Evolutionary conservation across 1,284 basidiomycete species (phyloP), one percentile per base, ranked within the genome.

Genomic region (Rhodotorula sp.): DNA sequence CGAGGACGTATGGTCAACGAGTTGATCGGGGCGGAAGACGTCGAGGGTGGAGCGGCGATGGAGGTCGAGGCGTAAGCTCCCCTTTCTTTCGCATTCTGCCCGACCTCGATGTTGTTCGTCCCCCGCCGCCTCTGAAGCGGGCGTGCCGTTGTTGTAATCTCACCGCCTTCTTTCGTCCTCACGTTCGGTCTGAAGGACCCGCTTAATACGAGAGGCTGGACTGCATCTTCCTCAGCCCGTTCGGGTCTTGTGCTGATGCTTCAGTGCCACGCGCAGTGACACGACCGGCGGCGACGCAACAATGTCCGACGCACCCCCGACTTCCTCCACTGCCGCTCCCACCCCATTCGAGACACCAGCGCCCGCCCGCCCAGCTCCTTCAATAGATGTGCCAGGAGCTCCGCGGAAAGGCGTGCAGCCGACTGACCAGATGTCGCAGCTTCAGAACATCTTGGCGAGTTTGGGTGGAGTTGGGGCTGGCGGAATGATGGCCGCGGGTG

Each of bases 11-110:
- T 65, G 48, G 68, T 78, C 54, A 79, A 79, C 65, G 70, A 75
- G 63, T 64, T 79, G 34, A 78, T 79, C 40, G 77, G 75, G 3
- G 73, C 65, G 11, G 67, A 65, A 10, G 67, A 59, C 5, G 59
- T 59, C 22, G 64, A 64, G 40, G 70, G 67, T 15, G 40, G 44
- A 55, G 62, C 68, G 40, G 54, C 50, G 26, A 72, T 75, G 74
- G 68, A 72, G 30, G 64, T 74, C 54, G 72, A 72, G 60, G 50
- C 66, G 76, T 76, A 68, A 76, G 76, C 67, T 57, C 26, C 53
- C 58, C 62, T 48, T 24, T 26, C 26, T 26, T 18, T 16, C 47
- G 13, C 48, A 15, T 44, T 30, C 44, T 31, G 5, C 9, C 34
- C 20, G 20, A 26, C 51, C 8, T 53, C 56, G 11, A 3, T 37